Evolutionary conservation across 2,329 filamentous ascomycete species (phyloP).

Genomic region (Bipolaris zeicola): DNA sequence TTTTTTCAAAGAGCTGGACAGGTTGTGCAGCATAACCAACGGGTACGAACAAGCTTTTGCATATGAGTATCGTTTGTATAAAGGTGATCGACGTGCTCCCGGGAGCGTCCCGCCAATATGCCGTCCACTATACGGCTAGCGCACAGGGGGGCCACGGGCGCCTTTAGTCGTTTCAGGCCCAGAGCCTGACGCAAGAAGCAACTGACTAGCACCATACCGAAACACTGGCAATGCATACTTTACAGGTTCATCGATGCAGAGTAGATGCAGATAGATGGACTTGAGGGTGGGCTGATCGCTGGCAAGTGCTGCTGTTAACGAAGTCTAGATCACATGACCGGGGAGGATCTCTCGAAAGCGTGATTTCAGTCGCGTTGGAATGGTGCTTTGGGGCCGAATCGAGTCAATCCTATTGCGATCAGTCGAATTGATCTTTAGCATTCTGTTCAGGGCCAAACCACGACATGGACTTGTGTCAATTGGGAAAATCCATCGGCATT

Average conservation of each 20-base stretch:
- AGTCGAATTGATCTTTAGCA: neutral
- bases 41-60: conserved; percentile 9
- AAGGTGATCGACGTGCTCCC: conserved; percentile 8
- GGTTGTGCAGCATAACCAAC: neutral
- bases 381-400: neutral
- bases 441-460: neutral
- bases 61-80: conserved; percentile 1
- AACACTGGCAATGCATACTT: conserved; percentile 6
- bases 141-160: neutral
- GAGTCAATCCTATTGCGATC: neutral
- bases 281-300: neutral
- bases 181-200: conserved; percentile 8
- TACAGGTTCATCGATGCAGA: conserved; percentile 6
- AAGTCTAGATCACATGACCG: neutral
- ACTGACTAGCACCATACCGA: neutral
- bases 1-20: neutral
- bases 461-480: neutral
- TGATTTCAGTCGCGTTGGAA: neutral
- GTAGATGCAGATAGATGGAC: neutral
- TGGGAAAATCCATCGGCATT: neutral
- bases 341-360: neutral
- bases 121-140: conserved; percentile 1
- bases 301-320: neutral
- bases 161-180: conserved; percentile 11
- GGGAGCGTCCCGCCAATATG: conserved; percentile 8